Base-by-base conservation (phyloP, 179 eudicot species). In the Silene vulgaris region DNA sequence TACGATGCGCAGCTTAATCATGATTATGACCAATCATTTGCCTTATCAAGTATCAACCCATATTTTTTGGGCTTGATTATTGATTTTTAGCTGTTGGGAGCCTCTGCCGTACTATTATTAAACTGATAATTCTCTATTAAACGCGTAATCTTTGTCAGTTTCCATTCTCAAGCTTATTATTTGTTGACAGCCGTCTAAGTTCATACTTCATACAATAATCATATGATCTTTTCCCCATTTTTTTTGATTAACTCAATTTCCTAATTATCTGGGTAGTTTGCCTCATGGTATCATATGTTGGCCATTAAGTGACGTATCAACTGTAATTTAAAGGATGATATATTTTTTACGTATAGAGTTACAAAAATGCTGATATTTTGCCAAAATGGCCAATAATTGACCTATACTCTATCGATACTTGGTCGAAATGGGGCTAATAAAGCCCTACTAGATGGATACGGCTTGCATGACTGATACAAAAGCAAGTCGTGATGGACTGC, bases 111-210 rank as follows among this genome's bases (percentile, higher is more conserved):
- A 62, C 78, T 67, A 77, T 77, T 35, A 69, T 69, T 69, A 54
- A 54, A 48, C n/a, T 32, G 32, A 74, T 69, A 23, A 62, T 50
- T 35, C 37, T 63, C 8, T 20, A 63, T n/a, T 45, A 71, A 80
- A 71, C 77, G 67, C 79, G 79, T 76, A 65, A 30, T 71, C 16
- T 73, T 81, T 77, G 78, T 81, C 80, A 65, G 43, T 37, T 50
- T 77, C 71, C 74, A 74, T 74, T 63, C 52, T 26, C 68, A 9
- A 6, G 14, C 66, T 63, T n/a, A 65, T 65, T 29, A 23, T 70
- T 76, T 43, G 45, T 28, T 73, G 57, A 50, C 2, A 50, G 59
- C n/a, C 59, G 16, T 3, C 59, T 13, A 0, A 52, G 17, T 52
- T 52, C 59, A 2, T 14, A 52, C 19, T 52, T 52, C 59, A 2